phyloP scores from a whole-genome alignment of 2,329 filamentous ascomycete species.

The Sarocladiaceae sp. region DNA sequence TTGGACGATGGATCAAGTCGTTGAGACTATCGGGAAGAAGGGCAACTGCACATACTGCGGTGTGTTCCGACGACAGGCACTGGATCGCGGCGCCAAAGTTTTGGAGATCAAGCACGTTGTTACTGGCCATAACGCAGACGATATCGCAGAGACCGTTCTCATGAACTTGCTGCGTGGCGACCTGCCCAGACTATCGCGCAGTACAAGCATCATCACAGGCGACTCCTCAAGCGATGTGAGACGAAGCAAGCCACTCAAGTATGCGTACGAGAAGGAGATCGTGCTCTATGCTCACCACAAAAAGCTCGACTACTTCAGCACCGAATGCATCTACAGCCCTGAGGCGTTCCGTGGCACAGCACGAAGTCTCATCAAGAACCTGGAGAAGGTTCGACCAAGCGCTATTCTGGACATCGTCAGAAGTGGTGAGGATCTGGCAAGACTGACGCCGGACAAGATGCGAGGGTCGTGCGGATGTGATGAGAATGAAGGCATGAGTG shows the following conservation, averaged over 20 bases:
- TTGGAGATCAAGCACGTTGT: conserved; percentile 89
- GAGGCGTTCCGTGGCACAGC: conserved; percentile 95
- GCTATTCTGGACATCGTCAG: conserved; percentile 92
- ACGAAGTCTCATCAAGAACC: conserved; percentile 85
- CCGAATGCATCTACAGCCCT: conserved; percentile 96
- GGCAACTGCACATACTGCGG: conserved; percentile 99
- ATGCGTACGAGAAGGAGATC: conserved; percentile 98
- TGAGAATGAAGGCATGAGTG: conserved; percentile 45
- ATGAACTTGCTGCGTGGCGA: conserved; percentile 96
- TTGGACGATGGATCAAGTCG: conserved; percentile 99
- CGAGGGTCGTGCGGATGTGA: conserved; percentile 31
- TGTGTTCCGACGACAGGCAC: conserved; percentile 88
- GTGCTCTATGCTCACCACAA: conserved; percentile 97
- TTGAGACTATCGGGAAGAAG: conserved; percentile 93
- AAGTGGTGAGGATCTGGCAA: conserved; percentile 94
- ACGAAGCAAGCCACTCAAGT: conserved; percentile 94
- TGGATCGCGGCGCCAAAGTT: conserved; percentile 86
- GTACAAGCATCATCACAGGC: conserved; percentile 84
- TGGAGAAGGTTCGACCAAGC: conserved; percentile 89
- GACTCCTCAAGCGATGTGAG: conserved; percentile 81
- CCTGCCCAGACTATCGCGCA: conserved; percentile 77
- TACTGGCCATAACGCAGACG: conserved; percentile 96
- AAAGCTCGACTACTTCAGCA: conserved; percentile 95
- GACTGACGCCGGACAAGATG: conserved; percentile 47
- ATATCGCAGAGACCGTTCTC: conserved; percentile 93